Conservation (phyloP, 2,329 filamentous ascomycete species). For the Graphilbum fragrans region DNA sequence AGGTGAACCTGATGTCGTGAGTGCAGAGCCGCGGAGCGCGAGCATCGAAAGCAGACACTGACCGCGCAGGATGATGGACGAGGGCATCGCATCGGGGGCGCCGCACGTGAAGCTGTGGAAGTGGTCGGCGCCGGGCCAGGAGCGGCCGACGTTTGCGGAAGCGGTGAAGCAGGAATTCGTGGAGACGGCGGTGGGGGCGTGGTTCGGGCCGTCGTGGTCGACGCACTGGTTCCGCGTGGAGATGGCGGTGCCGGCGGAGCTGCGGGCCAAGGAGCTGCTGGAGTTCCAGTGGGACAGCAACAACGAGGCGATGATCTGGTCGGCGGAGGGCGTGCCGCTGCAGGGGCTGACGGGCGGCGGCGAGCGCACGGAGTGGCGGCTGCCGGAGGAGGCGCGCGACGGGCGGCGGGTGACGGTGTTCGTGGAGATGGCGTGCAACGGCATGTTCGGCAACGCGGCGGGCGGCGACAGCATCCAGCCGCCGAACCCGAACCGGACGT, state of each 20-base stretch:
- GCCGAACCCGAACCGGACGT: constrained; percentile 75
- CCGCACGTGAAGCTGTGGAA: constrained; percentile 75
- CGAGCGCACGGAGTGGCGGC: constrained; percentile 82
- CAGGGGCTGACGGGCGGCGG: constrained; percentile 86
- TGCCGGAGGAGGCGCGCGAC: constrained; percentile 71
- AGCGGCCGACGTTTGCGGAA: constrained; percentile 76
- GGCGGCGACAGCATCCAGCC: constrained; percentile 78
- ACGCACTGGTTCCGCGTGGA: constrained; percentile 94
- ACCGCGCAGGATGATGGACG: constrained; percentile 55
- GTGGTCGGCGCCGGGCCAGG: constrained; percentile 69
- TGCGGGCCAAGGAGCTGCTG: constrained; percentile 67
- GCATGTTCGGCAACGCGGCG: constrained; percentile 90
- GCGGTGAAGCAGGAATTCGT: constrained; percentile 65
- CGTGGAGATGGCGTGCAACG: constrained; percentile 97
- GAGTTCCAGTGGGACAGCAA: constrained; percentile 94
- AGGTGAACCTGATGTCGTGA: constrained; percentile 14
- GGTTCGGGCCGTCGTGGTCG: constrained; percentile 89
- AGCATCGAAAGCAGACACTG: too few relatives aligned
- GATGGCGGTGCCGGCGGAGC: constrained; percentile 61
- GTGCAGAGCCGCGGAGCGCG: not conserved
- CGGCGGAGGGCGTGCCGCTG: constrained; percentile 73
- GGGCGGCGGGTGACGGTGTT: constrained; percentile 84
- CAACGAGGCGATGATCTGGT: constrained; percentile 93
- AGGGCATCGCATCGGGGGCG: constrained; percentile 53
- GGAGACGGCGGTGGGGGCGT: constrained; percentile 60